Conservation (phyloP, 306 rosid species). For the Glycyrrhiza uralensis region DNA sequence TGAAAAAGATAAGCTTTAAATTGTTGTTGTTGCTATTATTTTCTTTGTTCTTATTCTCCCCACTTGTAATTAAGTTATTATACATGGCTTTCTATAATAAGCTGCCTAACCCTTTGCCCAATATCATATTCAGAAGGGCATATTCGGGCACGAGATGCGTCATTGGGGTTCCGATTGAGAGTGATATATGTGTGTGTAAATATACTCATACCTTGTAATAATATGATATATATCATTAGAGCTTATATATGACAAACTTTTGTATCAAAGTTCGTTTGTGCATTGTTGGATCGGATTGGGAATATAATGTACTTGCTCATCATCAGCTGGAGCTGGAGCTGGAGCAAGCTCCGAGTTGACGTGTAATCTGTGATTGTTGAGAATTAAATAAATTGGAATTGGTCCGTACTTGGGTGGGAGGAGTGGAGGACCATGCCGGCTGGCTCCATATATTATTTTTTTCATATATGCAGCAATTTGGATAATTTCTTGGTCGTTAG, state of each 20-base stretch:
- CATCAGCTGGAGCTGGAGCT: no score
- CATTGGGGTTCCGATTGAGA: neutral
- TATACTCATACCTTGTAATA: neutral
- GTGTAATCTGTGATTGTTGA: no score
- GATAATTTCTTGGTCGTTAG: neutral
- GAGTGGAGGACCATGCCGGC: neutral
- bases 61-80: constrained; percentile 19
- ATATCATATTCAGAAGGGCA: neutral
- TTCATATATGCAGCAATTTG: no score
- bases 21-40: no score
- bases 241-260: no score
- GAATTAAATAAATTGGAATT: neutral
- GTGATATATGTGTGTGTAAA: neutral
- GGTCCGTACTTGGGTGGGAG: neutral
- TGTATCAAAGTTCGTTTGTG: neutral
- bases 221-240: neutral
- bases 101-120: neutral
- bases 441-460: no score
- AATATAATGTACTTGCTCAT: no score
- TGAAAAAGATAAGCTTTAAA: neutral
- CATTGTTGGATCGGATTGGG: neutral
- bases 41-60: neutral
- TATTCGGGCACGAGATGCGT: no score
- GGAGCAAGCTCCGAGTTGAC: neutral
- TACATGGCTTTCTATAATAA: neutral